A percentile compares a stretch with the other conserved stretches of the same genome.
These are phyloP conservation scores for Annulohypoxylon nitens DNA, from an alignment of 495 filamentous ascomycete genomes.

Conservation along the genomic window DNA sequence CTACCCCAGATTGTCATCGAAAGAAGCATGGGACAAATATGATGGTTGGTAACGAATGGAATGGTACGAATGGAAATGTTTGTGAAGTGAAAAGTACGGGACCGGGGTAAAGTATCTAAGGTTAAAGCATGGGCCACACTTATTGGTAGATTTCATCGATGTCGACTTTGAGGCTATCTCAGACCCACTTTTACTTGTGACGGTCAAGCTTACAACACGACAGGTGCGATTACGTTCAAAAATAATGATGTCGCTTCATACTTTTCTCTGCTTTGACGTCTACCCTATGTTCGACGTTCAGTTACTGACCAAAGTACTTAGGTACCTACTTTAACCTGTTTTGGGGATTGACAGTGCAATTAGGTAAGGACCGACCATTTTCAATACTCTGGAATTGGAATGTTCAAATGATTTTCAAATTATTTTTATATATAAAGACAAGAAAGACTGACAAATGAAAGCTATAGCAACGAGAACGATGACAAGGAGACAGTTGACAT, in stretches of 20 bases:
- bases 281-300: not conserved
- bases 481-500: not conserved
- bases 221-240: not conserved
- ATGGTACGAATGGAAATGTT: not conserved
- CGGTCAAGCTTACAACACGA: not conserved
- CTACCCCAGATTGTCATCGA: not conserved
- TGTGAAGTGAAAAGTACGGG: not conserved
- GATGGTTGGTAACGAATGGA: not conserved
- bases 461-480: not conserved
- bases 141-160: not conserved
- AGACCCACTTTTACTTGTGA: not conserved
- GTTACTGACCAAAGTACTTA: not conserved
- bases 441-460: not conserved
- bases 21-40: not conserved
- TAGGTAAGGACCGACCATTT: not conserved
- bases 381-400: not conserved
- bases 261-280: not conserved
- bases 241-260: not conserved
- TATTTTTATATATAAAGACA: not conserved
- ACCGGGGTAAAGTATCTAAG: not conserved
- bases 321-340: not conserved
- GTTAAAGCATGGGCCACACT: not conserved
- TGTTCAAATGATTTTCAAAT: not conserved
- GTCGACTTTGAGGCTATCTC: not conserved
- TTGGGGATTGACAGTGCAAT: not conserved